Evolutionary conservation across 2,329 filamentous ascomycete species (phyloP).

Genomic region (Leptosphaerulina australis): DNA sequence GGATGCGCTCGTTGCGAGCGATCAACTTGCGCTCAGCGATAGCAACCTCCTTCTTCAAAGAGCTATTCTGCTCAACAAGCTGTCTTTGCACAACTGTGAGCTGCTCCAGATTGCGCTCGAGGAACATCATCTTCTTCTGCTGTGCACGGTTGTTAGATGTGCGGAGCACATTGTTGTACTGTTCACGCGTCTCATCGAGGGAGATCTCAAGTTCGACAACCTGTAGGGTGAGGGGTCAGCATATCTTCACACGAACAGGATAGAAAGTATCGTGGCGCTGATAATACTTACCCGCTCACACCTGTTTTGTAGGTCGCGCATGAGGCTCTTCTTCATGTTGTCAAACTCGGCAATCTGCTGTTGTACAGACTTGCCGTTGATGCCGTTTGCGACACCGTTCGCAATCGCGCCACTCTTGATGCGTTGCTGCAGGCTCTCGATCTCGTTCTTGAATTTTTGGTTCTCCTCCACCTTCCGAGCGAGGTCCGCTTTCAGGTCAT

Average conservation of each 20-base stretch:
- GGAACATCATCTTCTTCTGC: slow-evolving; percentile 99
- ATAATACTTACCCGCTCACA: slow-evolving; percentile 75
- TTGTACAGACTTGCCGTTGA: slow-evolving; percentile 87
- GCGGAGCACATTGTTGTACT: slow-evolving; percentile 97
- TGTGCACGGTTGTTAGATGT: slow-evolving; percentile 98
- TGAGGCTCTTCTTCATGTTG: slow-evolving; percentile 99
- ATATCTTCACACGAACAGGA: slow-evolving; percentile 17
- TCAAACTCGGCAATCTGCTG: slow-evolving; percentile 99
- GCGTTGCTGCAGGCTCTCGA: slow-evolving; percentile 78
- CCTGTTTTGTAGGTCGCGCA: slow-evolving; percentile 97
- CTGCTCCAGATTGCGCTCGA: slow-evolving; percentile 97
- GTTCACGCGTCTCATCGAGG: slow-evolving; percentile 94
- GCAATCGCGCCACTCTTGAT: slow-evolving; percentile 68
- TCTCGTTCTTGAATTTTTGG: slow-evolving; percentile 75
- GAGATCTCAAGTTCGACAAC: slow-evolving; percentile 97
- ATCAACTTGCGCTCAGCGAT: slow-evolving; percentile 98
- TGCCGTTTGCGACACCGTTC: slow-evolving; percentile 63
- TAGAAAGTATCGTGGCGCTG: slow-evolving; percentile 14
- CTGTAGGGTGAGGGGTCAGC: slow-evolving; percentile 39
- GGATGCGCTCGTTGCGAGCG: slow-evolving; percentile 94
- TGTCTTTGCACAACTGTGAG: slow-evolving; percentile 96
- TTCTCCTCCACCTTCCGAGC: slow-evolving; percentile 81
- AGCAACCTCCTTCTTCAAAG: slow-evolving; percentile 97
- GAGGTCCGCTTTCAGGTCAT: slow-evolving; percentile 78
- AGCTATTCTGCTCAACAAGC: slow-evolving; percentile 91